These are phyloP conservation scores for Quercus robur DNA, from an alignment of 306 rosid genomes.

Conservation along the genomic window DNA sequence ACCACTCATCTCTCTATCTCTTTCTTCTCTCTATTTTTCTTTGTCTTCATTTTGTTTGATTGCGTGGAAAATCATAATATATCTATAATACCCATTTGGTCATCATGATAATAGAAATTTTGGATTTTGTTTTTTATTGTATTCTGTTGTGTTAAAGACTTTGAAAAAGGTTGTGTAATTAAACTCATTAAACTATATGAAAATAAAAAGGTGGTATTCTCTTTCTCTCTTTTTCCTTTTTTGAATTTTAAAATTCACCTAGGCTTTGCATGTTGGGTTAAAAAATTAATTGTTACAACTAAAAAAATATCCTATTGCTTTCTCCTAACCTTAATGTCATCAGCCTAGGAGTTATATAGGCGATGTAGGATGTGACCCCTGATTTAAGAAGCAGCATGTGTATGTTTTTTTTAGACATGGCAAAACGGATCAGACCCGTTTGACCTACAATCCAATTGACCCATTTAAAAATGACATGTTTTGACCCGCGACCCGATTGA, in stretches of 20 bases:
- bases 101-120: conserved; percentile 61
- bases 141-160: conserved; percentile 19
- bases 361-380: conserved; percentile 30
- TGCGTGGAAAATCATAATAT: conserved; percentile 41
- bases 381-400: neutral
- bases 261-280: conserved; percentile 17
- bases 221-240: neutral
- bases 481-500: no score
- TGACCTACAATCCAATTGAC: no score
- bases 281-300: neutral
- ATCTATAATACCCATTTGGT: conserved; percentile 53
- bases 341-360: conserved; percentile 3
- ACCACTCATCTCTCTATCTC: conserved; percentile 36
- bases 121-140: conserved; percentile 31
- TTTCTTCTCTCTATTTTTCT: conserved; percentile 18
- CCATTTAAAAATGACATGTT: no score
- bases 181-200: conserved; percentile 38
- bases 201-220: no score
- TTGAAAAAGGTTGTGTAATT: conserved; percentile 30
- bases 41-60: conserved; percentile 54
- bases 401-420: neutral
- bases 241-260: neutral
- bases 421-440: no score
- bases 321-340: neutral
- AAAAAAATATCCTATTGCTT: neutral